A percentile compares a stretch with the other conserved stretches of the same genome.
phyloP scores from a whole-genome alignment of 2,329 filamentous ascomycete genomes.

The Trichoderma citrinoviride region DNA sequence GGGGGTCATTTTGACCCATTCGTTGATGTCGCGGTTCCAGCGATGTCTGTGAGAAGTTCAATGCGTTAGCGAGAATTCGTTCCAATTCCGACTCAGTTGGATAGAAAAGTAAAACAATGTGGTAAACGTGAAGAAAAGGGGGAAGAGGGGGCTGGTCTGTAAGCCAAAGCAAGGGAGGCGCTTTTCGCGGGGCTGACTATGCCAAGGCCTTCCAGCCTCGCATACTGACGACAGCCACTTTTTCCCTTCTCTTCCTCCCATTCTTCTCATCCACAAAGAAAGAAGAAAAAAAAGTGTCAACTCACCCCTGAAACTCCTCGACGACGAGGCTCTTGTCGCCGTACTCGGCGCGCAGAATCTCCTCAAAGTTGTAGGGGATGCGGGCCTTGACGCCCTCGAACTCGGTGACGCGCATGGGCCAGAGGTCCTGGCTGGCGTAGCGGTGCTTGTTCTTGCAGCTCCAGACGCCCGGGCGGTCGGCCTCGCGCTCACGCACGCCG shows the following conservation, averaged over 20 bases:
- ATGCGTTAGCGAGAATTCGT: constrained; percentile 22
- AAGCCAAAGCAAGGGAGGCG: not conserved
- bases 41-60: constrained; percentile 49
- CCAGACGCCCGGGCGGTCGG: constrained; percentile 61
- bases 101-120: not conserved
- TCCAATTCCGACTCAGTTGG: no score
- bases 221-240: not conserved
- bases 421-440: constrained; percentile 69
- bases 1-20: constrained; percentile 53
- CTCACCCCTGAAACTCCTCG: constrained; percentile 62
- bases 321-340: constrained; percentile 56
- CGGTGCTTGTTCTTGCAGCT: constrained; percentile 78
- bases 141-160: not conserved
- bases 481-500: constrained; percentile 65
- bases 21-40: constrained; percentile 57
- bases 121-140: not conserved
- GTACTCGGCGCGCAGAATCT: constrained; percentile 65
- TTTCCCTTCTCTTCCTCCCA: not conserved
- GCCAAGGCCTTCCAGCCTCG: constrained; percentile 2
- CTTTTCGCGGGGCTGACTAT: not conserved
- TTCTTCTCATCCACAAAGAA: no score
- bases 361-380: constrained; percentile 68
- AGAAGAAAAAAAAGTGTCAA: no score
- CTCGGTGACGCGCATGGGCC: constrained; percentile 68
- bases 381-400: constrained; percentile 72